Conservation (phyloP, 352 stramenopile species). For the Globisporangium spiculum region DNA sequence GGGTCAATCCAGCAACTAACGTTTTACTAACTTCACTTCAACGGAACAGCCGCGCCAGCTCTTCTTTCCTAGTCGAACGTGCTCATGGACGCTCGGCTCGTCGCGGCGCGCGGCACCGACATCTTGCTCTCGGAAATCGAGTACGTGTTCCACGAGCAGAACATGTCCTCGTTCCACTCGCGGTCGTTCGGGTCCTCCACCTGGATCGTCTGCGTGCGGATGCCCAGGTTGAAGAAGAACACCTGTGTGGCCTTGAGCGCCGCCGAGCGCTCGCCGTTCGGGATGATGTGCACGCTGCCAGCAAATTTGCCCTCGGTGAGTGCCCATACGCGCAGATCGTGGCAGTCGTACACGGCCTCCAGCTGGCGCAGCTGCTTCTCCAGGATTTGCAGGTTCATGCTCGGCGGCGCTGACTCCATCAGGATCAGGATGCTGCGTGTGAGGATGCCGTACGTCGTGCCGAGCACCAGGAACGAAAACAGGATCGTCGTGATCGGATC, state of each 20-base stretch:
- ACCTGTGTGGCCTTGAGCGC: conserved; percentile 57
- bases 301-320: conserved; percentile 89
- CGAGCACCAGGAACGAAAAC: conserved; percentile 95
- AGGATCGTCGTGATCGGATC: conserved; percentile 97
- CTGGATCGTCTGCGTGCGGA: conserved; percentile 67
- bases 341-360: conserved; percentile 90
- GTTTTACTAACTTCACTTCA: background rate
- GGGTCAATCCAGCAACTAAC: background rate
- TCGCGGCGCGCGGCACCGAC: conserved; percentile 65
- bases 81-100: conserved; percentile 25
- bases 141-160: conserved; percentile 53
- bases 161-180: conserved; percentile 65
- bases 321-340: conserved; percentile 98
- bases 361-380: conserved; percentile 63
- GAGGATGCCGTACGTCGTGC: conserved; percentile 92
- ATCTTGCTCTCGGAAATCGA: conserved; percentile 59
- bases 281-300: conserved; percentile 91
- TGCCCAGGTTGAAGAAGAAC: conserved; percentile 46
- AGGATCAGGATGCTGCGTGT: conserved; percentile 91
- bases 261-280: conserved; percentile 47
- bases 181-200: conserved; percentile 52
- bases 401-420: conserved; percentile 91
- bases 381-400: conserved; percentile 46
- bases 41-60: background rate
- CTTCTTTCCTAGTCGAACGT: conserved; percentile 28